Base-by-base conservation (phyloP, 768 basidiomycete species). In the Pleurotus sapidus region DNA sequence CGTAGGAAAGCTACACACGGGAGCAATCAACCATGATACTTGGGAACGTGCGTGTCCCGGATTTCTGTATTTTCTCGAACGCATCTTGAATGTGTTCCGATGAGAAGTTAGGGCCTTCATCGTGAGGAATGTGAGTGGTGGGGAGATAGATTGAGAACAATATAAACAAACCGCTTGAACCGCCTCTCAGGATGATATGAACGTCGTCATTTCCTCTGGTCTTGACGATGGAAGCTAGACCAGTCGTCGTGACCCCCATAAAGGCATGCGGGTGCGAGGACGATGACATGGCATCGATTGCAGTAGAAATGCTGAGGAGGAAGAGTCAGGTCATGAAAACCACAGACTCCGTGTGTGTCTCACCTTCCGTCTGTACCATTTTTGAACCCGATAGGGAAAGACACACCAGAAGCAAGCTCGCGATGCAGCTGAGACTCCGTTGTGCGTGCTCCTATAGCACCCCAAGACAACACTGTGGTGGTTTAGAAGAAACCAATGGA, bases 351-450 rank as follows among this genome's bases (percentile, higher is more conserved):
- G 15, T 9, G 20, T 17, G 7, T 7, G 8, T 45, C 20, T 45
- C 20, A 45, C 42, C 42, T 88, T 39, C 97, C 97, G 64, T 98
- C 97, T 1, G 96, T 98, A 9, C 92, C 92, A 66, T 99, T 99
- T 76, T 99, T 99, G 85, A 99, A 98, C 6, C 97, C 97, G 4
- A 95, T 93, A 2, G 92, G 90, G 91, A 96, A 94, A 14, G 91
- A 93, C n/a, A 96, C 77, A 1, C 87, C 91, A 4, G 87, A 90
- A 8, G 85, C 84, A 14, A 96, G 79, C 72, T 96, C 94, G 46
- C 94, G 87, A 68, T 96, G 94, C 14, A 96, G 92, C 69, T 96
- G 89, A 3, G 90, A 93, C 70, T 96, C 94, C 0, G 95, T 95
- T 11, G 94, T 95, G 12, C 93, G 82, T 11, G 92, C 93, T 37